Conservation (phyloP, 805 yeast species). For the Sungouiozyma intestinalis region DNA sequence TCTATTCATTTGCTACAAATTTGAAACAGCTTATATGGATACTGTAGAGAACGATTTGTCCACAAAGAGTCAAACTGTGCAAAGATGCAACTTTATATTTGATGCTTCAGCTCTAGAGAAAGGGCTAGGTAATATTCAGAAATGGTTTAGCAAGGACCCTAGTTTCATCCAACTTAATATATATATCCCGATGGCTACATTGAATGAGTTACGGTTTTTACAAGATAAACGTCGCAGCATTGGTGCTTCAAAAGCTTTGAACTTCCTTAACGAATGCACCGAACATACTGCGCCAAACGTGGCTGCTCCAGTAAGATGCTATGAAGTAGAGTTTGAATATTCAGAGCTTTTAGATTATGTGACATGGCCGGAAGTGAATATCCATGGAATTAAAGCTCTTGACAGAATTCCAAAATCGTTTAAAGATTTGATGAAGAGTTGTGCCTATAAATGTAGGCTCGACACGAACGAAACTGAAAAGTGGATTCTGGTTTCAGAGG, state of each 20-base stretch:
- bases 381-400: conserved; percentile 6
- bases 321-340: conserved; percentile 36
- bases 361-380: conserved; percentile 17
- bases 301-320: not conserved
- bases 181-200: conserved; percentile 42
- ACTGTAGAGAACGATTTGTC: not conserved
- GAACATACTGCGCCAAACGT: conserved; percentile 8
- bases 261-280: conserved; percentile 40
- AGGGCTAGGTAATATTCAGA: conserved; percentile 56
- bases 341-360: conserved; percentile 30
- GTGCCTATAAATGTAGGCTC: conserved; percentile 42
- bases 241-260: conserved; percentile 56
- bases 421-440: conserved; percentile 45
- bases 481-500: conserved; percentile 60
- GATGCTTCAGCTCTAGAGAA: conserved; percentile 61
- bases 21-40: not conserved
- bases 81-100: conserved; percentile 36
- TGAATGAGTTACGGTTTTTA: conserved; percentile 49
- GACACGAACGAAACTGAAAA: conserved; percentile 30
- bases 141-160: conserved; percentile 37
- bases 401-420: conserved; percentile 40
- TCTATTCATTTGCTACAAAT: too few species aligned
- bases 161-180: conserved; percentile 29
- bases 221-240: conserved; percentile 46
- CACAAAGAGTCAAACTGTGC: conserved; percentile 1